Conservation (phyloP, 1,284 basidiomycete genomes). For the Boletus subluridellus region DNA sequence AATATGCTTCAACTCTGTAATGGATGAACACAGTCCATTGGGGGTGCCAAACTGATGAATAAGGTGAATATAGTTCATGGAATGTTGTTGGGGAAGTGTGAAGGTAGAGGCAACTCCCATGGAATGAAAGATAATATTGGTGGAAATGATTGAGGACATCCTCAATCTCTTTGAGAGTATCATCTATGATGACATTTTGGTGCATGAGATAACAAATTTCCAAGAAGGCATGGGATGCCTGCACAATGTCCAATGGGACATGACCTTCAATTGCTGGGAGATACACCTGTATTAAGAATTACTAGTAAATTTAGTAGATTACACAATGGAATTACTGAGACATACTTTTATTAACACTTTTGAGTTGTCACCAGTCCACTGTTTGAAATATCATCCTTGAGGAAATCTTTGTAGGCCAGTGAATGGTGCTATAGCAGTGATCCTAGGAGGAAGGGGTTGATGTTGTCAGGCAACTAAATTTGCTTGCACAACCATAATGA, state of each 20-base stretch:
- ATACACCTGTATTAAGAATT: not conserved
- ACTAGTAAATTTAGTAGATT: no score
- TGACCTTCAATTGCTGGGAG: not conserved
- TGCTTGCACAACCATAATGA: no score
- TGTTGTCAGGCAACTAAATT: no score
- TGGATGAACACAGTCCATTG: no score
- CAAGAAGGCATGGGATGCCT: not conserved
- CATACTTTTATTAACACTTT: constrained; percentile 22
- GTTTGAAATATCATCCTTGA: constrained; percentile 21
- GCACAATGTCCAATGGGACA: not conserved
- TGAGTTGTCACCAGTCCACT: constrained; percentile 24
- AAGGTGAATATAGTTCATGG: no score
- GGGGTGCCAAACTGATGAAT: no score
- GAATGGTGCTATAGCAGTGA: not conserved
- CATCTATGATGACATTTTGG: not conserved
- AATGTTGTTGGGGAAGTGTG: no score
- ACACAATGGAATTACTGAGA: no score
- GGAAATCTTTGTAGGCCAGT: constrained; percentile 3
- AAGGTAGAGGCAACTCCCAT: no score
- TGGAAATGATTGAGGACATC: not conserved
- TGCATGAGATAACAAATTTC: not conserved
- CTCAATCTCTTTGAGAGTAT: not conserved
- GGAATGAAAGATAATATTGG: not conserved
- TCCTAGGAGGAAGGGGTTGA: not conserved
- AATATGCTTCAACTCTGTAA: no score